Conservation (phyloP, 202 grass and related monocot genomes). For the Schoenoplectus tabernaemontani region DNA sequence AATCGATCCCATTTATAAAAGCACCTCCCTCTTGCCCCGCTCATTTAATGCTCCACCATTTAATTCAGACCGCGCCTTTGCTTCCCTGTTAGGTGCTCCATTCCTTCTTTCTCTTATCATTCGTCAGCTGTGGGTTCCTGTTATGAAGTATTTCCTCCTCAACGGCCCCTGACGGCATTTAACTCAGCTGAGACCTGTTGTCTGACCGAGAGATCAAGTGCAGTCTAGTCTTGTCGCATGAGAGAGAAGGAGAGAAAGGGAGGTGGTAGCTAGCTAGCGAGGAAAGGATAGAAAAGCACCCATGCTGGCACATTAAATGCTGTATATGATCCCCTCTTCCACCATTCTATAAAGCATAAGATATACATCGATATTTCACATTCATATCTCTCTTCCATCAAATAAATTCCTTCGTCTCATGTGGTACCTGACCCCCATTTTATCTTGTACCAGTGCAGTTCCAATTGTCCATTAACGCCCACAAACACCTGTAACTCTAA, state of each 20-base stretch:
- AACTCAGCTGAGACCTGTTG: constrained; percentile 25
- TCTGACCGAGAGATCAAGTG: constrained; percentile 4
- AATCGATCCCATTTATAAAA: constrained; percentile 31
- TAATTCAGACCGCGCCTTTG: constrained; percentile 25
- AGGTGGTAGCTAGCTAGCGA: too few species aligned
- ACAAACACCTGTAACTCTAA: background rate
- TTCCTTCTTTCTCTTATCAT: background rate
- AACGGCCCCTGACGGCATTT: constrained; percentile 40
- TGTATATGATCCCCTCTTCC: constrained; percentile 19
- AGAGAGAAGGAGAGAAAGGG: constrained; percentile 21
- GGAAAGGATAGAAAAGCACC: too few species aligned
- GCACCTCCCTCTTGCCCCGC: constrained; percentile 20
- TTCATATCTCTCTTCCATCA: background rate
- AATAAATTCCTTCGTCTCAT: too few species aligned
- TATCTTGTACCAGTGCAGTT: background rate
- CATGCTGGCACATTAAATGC: constrained; percentile 34
- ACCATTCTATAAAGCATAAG: constrained; percentile 32
- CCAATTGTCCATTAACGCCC: background rate
- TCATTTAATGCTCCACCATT: constrained; percentile 54
- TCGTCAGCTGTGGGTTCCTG: background rate
- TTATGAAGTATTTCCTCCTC: background rate
- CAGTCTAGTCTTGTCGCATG: background rate
- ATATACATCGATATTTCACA: background rate
- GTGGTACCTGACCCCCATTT: background rate
- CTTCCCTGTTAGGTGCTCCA: constrained; percentile 36